Percentiles rank a stretch among this genome's conserved stretches.
Evolutionary conservation across 805 yeast species (phyloP).

Genomic region (Candida xiaguanensis): DNA sequence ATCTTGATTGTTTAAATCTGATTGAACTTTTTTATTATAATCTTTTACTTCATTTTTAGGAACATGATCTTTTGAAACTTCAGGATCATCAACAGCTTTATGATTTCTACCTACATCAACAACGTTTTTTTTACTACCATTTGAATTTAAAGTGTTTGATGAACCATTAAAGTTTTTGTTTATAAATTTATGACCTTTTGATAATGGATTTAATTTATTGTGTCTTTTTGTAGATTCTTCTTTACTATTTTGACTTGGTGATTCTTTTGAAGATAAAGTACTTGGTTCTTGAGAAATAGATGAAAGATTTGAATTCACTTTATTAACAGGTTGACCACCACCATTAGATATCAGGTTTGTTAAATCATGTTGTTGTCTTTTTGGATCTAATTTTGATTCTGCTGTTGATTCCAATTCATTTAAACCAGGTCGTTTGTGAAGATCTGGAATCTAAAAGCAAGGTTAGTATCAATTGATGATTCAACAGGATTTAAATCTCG

Average conservation of each 20-base stretch:
- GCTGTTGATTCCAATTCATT: background rate
- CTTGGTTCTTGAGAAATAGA: background rate
- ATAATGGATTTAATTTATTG: constrained; percentile 2
- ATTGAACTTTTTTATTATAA: constrained; percentile 14
- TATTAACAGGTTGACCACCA: background rate
- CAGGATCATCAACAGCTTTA: constrained; percentile 1
- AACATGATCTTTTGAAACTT: constrained; percentile 4
- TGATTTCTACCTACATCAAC: constrained; percentile 2
- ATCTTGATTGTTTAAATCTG: constrained; percentile 9
- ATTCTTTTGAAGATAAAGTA: background rate
- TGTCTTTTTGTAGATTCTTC: background rate
- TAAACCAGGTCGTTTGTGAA: constrained; percentile 5
- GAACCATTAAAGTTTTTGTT: background rate
- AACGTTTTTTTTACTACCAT: background rate
- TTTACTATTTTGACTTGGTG: background rate
- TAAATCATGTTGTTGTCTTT: no score
- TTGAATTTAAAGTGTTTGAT: background rate
- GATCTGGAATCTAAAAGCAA: constrained; percentile 4
- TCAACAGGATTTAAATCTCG: no score
- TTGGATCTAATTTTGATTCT: background rate
- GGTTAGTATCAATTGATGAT: background rate
- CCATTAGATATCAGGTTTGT: background rate
- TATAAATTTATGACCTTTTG: background rate
- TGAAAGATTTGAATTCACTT: background rate
- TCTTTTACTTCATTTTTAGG: constrained; percentile 15